Percentiles rank a stretch among this genome's conserved stretches.
These are phyloP conservation scores for Desmodesmus armatus DNA, from an alignment of 139 green algal species.

Conservation along the genomic window DNA sequence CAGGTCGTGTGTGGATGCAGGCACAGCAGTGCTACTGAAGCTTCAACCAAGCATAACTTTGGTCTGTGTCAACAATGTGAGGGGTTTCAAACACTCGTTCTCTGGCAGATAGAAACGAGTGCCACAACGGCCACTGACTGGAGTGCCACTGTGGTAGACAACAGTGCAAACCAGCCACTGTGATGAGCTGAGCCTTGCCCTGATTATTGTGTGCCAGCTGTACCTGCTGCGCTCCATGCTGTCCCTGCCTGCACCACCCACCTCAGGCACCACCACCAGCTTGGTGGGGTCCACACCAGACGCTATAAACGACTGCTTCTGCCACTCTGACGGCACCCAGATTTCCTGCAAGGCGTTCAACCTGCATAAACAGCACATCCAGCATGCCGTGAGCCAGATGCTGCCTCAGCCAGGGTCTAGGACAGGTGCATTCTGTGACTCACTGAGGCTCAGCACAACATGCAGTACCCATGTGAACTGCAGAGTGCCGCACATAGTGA, in stretches of 20 bases:
- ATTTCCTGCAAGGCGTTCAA: conserved; percentile 77
- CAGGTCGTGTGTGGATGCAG: not conserved
- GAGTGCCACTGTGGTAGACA: not conserved
- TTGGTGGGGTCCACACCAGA: conserved; percentile 55
- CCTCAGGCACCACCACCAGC: conserved; percentile 41
- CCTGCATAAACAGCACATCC: conserved; percentile 48
- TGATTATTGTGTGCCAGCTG: not conserved
- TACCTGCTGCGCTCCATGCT: not conserved
- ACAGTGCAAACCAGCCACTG: too few relatives aligned
- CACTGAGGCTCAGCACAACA: not conserved
- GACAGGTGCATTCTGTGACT: too few relatives aligned
- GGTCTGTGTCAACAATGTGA: too few relatives aligned
- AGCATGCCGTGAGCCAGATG: not conserved
- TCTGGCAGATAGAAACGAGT: too few relatives aligned
- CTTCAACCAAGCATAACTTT: too few relatives aligned
- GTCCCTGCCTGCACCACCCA: not conserved
- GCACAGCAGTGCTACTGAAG: too few relatives aligned
- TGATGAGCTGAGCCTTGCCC: not conserved
- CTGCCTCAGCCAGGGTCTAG: too few relatives aligned
- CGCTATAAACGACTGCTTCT: conserved; percentile 53
- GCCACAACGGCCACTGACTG: too few relatives aligned
- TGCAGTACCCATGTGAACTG: not conserved
- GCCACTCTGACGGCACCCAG: conserved; percentile 75
- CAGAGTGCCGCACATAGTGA: not conserved
- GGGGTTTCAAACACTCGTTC: too few relatives aligned